Conservation (phyloP, 2,329 filamentous ascomycete genomes). For the Leptographium procerum region DNA sequence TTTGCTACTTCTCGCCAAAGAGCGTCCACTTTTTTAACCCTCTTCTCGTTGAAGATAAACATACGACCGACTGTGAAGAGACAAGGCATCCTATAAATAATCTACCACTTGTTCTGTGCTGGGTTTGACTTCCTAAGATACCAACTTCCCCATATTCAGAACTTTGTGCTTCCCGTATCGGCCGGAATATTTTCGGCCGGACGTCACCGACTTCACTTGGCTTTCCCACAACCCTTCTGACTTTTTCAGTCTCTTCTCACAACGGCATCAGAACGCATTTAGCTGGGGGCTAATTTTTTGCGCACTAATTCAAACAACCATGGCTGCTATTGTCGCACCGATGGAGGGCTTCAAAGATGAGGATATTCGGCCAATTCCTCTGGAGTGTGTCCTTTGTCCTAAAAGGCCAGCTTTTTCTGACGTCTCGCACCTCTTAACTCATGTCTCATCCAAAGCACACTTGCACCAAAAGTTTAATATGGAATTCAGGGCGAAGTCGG, state of each 20-base stretch:
- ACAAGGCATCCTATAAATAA: not conserved
- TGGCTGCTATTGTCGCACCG: conserved; percentile 24
- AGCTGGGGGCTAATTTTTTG: not conserved
- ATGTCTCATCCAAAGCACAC: conserved; percentile 88
- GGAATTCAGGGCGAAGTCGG: conserved; percentile 58
- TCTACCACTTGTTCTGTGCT: not conserved
- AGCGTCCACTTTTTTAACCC: not conserved
- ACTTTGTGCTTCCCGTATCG: not conserved
- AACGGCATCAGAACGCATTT: not conserved
- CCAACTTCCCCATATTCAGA: not conserved
- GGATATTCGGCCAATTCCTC: conserved; percentile 38
- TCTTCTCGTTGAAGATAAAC: not conserved
- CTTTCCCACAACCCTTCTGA: not conserved
- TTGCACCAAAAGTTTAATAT: conserved; percentile 74
- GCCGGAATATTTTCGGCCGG: not conserved
- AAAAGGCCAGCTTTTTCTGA: conserved; percentile 76
- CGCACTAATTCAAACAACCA: conserved; percentile 13
- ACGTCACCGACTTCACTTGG: not conserved
- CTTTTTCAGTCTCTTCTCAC: conserved; percentile 4
- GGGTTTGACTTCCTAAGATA: not conserved
- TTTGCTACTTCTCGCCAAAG: not conserved
- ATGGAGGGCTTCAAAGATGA: conserved; percentile 11
- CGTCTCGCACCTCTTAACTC: conserved; percentile 81
- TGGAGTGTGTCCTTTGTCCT: conserved; percentile 75
- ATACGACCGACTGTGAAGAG: not conserved